These are phyloP conservation scores for Sporothrix variecibatus DNA, from an alignment of 2,329 filamentous ascomycete genomes.

Conservation along the genomic window DNA sequence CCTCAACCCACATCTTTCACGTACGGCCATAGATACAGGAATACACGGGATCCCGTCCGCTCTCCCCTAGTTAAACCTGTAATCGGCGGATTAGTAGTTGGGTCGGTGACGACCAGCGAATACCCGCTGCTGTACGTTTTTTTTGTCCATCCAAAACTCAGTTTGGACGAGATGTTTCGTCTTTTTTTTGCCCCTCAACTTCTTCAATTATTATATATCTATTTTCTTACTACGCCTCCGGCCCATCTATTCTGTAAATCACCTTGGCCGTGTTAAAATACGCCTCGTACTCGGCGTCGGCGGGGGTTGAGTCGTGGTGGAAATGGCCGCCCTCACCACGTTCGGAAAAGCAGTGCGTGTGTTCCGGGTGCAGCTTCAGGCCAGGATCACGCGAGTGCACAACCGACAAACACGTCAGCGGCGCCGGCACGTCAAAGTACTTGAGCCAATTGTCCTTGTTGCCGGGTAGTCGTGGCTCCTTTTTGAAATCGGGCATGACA, in stretches of 20 bases:
- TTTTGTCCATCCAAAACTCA: background rate
- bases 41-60: too few species aligned
- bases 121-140: background rate
- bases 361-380: conserved; percentile 47
- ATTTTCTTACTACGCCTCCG: background rate
- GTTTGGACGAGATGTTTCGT: too few species aligned
- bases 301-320: conserved; percentile 18
- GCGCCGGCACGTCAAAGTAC: conserved; percentile 42
- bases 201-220: background rate
- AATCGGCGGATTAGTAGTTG: too few species aligned
- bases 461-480: conserved; percentile 34
- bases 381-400: conserved; percentile 47
- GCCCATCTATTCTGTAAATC: conserved; percentile 21
- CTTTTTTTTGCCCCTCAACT: background rate
- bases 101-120: too few species aligned
- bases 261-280: conserved; percentile 23
- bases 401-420: conserved; percentile 44
- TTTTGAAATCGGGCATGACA: conserved; percentile 49
- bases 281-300: conserved; percentile 19
- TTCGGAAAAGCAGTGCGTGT: conserved; percentile 50
- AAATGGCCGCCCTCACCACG: conserved; percentile 20
- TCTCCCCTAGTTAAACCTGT: too few species aligned
- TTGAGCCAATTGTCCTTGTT: conserved; percentile 43
- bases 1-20: background rate
- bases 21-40: conserved; percentile 5